Evolutionary conservation across 805 yeast genomes (phyloP).

Genomic region (Kazachstania africana): DNA sequence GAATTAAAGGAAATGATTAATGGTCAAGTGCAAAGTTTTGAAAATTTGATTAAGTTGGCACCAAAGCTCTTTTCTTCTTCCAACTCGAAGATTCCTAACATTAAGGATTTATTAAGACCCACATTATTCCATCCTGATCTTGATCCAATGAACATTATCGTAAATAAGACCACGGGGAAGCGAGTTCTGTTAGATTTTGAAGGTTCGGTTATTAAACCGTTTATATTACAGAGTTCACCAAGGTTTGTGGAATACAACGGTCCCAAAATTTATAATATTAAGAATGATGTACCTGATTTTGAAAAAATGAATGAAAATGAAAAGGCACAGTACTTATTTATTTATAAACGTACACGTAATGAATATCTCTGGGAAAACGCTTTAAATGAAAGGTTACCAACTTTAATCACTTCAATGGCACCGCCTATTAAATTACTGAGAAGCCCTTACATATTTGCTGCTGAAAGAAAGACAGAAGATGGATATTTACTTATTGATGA

Average conservation of each 20-base stretch:
- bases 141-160: conserved; percentile 79
- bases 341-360: conserved; percentile 82
- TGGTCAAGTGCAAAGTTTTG: conserved; percentile 48
- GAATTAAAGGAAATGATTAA: conserved; percentile 32
- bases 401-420: conserved; percentile 67
- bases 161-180: conserved; percentile 28
- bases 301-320: conserved; percentile 58
- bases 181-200: conserved; percentile 72
- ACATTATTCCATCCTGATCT: conserved; percentile 72
- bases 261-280: conserved; percentile 67
- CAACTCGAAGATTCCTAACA: conserved; percentile 48
- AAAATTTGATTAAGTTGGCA: conserved; percentile 44
- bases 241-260: conserved; percentile 80
- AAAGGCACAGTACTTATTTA: conserved; percentile 70
- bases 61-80: conserved; percentile 40
- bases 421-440: conserved; percentile 71
- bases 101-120: conserved; percentile 53
- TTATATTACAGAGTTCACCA: conserved; percentile 67
- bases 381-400: conserved; percentile 50
- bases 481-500: conserved; percentile 57
- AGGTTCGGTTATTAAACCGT: conserved; percentile 69
- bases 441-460: conserved; percentile 48
- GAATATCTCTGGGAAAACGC: conserved; percentile 80
- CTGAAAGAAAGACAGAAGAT: conserved; percentile 43
- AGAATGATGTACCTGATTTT: conserved; percentile 64